These are phyloP conservation scores for Alnus rubra DNA, from an alignment of 306 rosid species.

Conservation along the genomic window DNA sequence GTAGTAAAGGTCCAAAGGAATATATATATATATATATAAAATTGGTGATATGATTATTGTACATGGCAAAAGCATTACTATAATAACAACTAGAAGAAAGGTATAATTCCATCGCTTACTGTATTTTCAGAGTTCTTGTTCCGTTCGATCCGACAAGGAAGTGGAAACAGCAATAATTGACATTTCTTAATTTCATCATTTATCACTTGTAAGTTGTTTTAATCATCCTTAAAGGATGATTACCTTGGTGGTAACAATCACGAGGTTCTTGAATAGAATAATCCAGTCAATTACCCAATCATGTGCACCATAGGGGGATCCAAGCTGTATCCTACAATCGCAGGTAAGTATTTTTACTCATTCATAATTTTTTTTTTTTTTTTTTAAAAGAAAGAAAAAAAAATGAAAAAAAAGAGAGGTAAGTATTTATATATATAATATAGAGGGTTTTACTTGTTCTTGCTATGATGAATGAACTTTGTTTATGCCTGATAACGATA, in stretches of 20 bases:
- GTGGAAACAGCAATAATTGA: neutral
- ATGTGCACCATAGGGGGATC: neutral
- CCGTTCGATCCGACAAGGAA: neutral
- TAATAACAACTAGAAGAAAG: no score
- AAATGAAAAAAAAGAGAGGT: no score
- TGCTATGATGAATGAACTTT: neutral
- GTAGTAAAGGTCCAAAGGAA: no score
- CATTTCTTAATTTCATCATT: neutral
- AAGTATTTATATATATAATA: no score
- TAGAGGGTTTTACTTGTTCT: no score
- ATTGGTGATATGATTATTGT: no score
- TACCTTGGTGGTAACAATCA: conserved; percentile 1
- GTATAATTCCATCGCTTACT: no score
- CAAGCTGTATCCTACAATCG: neutral
- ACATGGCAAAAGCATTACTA: no score
- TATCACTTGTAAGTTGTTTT: neutral
- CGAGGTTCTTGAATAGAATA: neutral
- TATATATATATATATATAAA: no score
- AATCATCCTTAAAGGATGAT: neutral
- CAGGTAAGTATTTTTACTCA: neutral
- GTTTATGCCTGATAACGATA: neutral
- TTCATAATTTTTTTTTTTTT: neutral
- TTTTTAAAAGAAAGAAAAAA: neutral
- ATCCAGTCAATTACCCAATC: conserved; percentile 18
- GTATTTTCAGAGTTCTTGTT: neutral